phyloP scores from a whole-genome alignment of 768 basidiomycete genomes.

The Naganishia friedmannii region DNA sequence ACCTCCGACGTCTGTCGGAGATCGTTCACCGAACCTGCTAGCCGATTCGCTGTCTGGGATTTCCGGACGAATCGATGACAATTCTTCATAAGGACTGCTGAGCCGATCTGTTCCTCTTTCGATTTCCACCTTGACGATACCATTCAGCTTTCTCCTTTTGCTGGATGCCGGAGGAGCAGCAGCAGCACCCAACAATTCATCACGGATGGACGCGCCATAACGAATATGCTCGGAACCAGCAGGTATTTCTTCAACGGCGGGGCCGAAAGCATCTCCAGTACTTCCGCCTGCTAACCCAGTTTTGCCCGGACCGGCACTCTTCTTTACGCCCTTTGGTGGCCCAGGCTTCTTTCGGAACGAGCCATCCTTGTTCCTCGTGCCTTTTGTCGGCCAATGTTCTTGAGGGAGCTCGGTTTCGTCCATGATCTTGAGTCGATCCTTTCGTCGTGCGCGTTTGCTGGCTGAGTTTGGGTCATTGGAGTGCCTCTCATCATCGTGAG shows the following conservation, averaged over 20 bases:
- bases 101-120: not conserved
- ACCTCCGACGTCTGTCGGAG: not conserved
- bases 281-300: conserved; percentile 15
- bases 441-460: not conserved
- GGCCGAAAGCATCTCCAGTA: not conserved
- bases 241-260: not conserved
- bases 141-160: conserved; percentile 16
- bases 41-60: conserved; percentile 10
- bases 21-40: conserved; percentile 17
- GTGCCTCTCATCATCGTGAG: conserved; percentile 40
- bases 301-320: conserved; percentile 24
- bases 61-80: conserved; percentile 1
- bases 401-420: conserved; percentile 20
- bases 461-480: conserved; percentile 8
- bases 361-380: conserved; percentile 46
- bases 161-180: not conserved
- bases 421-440: conserved; percentile 20
- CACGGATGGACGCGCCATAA: conserved; percentile 6
- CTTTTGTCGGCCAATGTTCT: conserved; percentile 30
- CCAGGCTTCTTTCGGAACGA: conserved; percentile 48
- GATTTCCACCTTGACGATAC: not conserved
- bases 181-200: not conserved
- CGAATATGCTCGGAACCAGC: not conserved
- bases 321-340: conserved; percentile 48
- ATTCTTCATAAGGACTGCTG: conserved; percentile 21